phyloP scores from a whole-genome alignment of 1,139 yeast genomes.

The Saccharomycopsis hybrid region DNA sequence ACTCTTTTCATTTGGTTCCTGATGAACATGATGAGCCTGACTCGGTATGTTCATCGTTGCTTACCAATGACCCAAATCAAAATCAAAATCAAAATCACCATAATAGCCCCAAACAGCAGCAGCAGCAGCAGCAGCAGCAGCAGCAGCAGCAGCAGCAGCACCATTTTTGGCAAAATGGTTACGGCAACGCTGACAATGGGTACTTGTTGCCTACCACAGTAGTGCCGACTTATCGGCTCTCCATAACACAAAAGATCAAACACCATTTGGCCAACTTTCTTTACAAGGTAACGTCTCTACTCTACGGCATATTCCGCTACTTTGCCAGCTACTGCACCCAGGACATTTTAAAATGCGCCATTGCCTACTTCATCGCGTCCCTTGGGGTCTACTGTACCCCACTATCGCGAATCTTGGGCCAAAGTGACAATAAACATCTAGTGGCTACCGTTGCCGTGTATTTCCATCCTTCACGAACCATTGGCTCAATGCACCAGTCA shows the following conservation, averaged over 20 bases:
- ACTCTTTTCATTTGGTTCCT: constrained; percentile 2
- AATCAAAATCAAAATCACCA: not conserved
- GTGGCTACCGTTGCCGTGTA: constrained; percentile 80
- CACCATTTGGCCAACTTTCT: not conserved
- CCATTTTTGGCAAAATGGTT: not conserved
- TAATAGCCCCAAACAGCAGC: not conserved
- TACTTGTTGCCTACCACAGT: not conserved
- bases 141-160: too few species aligned
- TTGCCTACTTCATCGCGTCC: constrained; percentile 70
- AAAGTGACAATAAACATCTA: constrained; percentile 71
- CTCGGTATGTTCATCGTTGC: not conserved
- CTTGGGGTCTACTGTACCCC: constrained; percentile 64
- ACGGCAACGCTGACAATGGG: not conserved
- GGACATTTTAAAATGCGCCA: constrained; percentile 51
- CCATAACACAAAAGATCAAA: not conserved
- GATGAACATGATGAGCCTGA: not conserved
- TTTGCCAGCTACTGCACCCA: not conserved
- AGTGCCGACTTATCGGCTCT: not conserved
- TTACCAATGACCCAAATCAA: not conserved
- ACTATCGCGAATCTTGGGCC: constrained; percentile 51
- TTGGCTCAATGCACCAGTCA: constrained; percentile 78
- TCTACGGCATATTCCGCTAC: not conserved
- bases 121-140: too few species aligned
- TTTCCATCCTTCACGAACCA: constrained; percentile 75
- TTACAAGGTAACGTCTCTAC: too few species aligned